These are phyloP conservation scores for Amanita brunnescens DNA, from an alignment of 768 basidiomycete genomes.

Conservation along the genomic window DNA sequence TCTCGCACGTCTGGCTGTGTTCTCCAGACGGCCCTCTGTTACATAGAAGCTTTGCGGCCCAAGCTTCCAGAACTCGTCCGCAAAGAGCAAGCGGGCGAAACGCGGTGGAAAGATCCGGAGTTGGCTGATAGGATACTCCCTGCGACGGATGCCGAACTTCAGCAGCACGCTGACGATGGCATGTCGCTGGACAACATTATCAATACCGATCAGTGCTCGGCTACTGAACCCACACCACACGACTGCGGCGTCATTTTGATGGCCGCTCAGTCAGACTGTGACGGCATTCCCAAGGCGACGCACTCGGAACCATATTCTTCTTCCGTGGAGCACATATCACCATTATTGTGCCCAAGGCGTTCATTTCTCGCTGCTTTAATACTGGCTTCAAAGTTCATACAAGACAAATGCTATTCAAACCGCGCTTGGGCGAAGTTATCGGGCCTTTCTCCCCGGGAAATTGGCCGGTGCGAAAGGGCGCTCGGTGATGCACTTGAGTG, in stretches of 20 bases:
- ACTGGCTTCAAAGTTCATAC: constrained; percentile 85
- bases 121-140: constrained; percentile 33
- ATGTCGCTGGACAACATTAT: constrained; percentile 12
- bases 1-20: constrained; percentile 79
- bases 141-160: constrained; percentile 35
- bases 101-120: constrained; percentile 30
- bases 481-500: constrained; percentile 81
- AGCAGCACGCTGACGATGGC: constrained; percentile 27
- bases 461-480: constrained; percentile 82
- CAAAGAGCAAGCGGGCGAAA: constrained; percentile 39
- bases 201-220: constrained; percentile 2
- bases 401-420: constrained; percentile 91
- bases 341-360: constrained; percentile 80
- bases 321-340: constrained; percentile 50
- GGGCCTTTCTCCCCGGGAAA: constrained; percentile 79
- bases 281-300: constrained; percentile 15
- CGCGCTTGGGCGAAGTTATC: constrained; percentile 91
- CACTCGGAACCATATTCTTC: constrained; percentile 4
- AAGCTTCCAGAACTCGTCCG: constrained; percentile 57
- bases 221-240: neutral
- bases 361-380: constrained; percentile 86
- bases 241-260: neutral
- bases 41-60: constrained; percentile 73
- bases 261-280: constrained; percentile 4
- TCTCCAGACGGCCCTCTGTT: constrained; percentile 82